Conservation (phyloP, 768 basidiomycete species). For the Collybiopsis confluens region DNA sequence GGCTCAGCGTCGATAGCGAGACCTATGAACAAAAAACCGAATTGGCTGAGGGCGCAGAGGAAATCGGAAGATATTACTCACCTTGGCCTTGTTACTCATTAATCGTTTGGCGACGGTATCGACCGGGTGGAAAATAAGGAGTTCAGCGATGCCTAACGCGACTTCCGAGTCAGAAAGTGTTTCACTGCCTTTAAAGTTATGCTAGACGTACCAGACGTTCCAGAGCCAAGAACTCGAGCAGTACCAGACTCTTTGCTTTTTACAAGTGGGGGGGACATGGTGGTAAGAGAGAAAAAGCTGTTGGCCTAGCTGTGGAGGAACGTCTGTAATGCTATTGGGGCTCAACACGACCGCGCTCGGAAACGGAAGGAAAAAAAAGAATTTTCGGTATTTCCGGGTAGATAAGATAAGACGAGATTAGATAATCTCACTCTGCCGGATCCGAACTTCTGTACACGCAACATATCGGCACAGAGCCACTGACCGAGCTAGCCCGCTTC, state of each 20-base stretch:
- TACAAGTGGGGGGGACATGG: constrained; percentile 47
- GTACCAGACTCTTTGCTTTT: constrained; percentile 80
- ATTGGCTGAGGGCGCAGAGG: no score
- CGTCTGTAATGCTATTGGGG: constrained; percentile 4
- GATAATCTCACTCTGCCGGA: no score
- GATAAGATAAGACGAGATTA: not conserved
- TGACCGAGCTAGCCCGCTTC: no score
- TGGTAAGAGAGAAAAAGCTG: constrained; percentile 3
- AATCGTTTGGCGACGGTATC: constrained; percentile 98
- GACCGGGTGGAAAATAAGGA: constrained; percentile 92
- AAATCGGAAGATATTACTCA: constrained; percentile 18
- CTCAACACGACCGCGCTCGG: no score
- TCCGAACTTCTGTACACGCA: no score
- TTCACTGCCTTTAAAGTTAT: no score
- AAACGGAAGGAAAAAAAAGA: no score
- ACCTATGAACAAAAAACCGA: constrained; percentile 39
- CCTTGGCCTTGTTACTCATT: constrained; percentile 96
- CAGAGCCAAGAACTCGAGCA: constrained; percentile 88
- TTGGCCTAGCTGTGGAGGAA: not conserved
- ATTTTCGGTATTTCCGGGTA: no score
- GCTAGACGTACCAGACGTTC: constrained; percentile 78
- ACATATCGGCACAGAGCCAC: no score
- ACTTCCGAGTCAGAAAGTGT: constrained; percentile 8
- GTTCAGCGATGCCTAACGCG: constrained; percentile 80
- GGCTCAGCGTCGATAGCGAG: constrained; percentile 55